Conservation (phyloP, 139 green algal genomes). For the Chlamydomonas sp. region DNA sequence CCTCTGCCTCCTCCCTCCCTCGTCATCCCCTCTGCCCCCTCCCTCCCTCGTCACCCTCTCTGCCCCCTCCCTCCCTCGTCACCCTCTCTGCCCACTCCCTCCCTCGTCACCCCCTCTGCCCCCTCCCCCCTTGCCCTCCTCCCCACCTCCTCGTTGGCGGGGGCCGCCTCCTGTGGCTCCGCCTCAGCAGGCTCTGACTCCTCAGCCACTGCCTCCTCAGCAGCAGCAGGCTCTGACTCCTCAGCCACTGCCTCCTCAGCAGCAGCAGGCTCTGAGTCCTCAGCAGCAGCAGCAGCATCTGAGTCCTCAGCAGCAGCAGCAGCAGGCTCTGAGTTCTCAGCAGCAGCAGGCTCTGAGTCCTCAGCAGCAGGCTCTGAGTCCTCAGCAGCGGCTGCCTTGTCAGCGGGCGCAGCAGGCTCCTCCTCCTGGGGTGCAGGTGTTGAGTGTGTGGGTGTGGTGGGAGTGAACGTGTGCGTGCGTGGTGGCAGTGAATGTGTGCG, state of each 20-base stretch:
- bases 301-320: background rate
- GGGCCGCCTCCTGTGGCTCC: background rate
- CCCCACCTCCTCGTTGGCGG: background rate
- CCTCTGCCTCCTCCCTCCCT: background rate
- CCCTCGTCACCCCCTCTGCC: background rate
- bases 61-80: background rate
- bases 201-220: background rate
- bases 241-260: background rate
- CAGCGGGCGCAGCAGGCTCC: background rate
- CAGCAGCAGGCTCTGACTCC: slow-evolving; percentile 8
- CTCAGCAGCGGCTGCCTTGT: background rate
- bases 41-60: background rate
- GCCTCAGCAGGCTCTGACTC: background rate
- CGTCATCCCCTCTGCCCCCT: background rate
- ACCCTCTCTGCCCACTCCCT: slow-evolving; percentile 8
- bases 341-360: background rate
- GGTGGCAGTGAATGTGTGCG: no score
- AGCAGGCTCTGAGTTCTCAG: background rate
- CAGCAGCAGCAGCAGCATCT: background rate
- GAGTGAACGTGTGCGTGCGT: no score
- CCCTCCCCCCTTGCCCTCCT: background rate
- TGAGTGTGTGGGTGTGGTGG: no score
- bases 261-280: background rate
- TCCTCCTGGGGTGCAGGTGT: background rate
- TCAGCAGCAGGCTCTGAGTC: background rate